Base-by-base conservation (phyloP, 257 asterid genomes). In the Salvia rosmarinus region DNA sequence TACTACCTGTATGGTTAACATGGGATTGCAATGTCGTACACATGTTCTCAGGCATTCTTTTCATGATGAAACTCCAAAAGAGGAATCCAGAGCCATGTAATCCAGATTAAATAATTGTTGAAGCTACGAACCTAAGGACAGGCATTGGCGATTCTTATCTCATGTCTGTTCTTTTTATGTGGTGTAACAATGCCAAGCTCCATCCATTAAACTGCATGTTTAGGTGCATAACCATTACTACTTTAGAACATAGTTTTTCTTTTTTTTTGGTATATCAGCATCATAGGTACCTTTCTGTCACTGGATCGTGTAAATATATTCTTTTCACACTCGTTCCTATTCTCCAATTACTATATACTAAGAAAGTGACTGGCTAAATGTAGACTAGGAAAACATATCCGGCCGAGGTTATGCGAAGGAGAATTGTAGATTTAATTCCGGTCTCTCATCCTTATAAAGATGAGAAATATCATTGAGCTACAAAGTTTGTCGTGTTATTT, bases 1-100 rank as follows among this genome's bases (percentile, higher is more conserved):
- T 83, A 84, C 62, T 85, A 78, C 78, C 35, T 83, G 75, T 82
- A 85, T 67, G 83, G 90, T 79, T 90, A 75, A 85, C 72, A 30
- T 70, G 14, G 60, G 73, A 25, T 63, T 56, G 63, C 39, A 12
- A 57, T 9, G 39, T 16, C 47, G 17, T 42, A 13, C 39, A 16
- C 72, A 28, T 46, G 50, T 72, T 28, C 32, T 66, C 19, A 19
- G 51, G 44, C 44, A 30, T 62, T 67, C 63, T 46, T 51, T 65
- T 25, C 64, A 73, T n/a, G 52, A 67, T 42, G 70, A 37, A 67
- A 49, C 49, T 23, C 66, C 28, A 25, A 58, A 64, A 19, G 71
- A 64, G 69, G 64, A 65, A 68, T 56, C 60, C 59, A 20, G 69
- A 49, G 57, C 56, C 61, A 55, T 40, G 20, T 20, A 12, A 16